Conservation (phyloP, 177 flowering plant species). For the Tripterygium wilfordii region DNA sequence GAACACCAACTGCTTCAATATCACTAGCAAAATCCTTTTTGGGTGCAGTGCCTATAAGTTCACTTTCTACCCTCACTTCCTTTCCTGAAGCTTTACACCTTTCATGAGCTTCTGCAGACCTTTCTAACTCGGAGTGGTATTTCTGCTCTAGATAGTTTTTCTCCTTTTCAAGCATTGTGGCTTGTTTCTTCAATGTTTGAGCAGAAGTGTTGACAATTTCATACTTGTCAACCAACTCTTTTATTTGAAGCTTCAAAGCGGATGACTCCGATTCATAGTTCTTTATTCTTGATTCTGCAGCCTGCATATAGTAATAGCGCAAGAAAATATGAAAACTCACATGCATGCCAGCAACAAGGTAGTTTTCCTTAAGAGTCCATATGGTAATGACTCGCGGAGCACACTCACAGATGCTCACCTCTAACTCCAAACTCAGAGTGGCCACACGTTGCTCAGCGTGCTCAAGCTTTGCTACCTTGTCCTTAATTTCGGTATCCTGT, state of each 20-base stretch:
- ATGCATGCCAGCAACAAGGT: too few species aligned
- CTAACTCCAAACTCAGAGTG: slow-evolving; percentile 59
- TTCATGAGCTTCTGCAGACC: slow-evolving; percentile 68
- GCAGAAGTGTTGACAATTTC: slow-evolving; percentile 48
- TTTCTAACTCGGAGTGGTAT: slow-evolving; percentile 49
- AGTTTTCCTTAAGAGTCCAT: too few species aligned
- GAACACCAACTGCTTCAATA: too few species aligned
- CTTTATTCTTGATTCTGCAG: slow-evolving; percentile 58
- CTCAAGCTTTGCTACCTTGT: slow-evolving; percentile 58
- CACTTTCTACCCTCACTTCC: slow-evolving; percentile 72
- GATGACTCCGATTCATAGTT: slow-evolving; percentile 52
- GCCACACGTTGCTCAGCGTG: slow-evolving; percentile 62
- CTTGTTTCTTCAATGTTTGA: slow-evolving; percentile 60
- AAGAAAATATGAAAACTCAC: background rate
- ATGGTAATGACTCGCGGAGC: too few species aligned
- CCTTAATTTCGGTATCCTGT: slow-evolving; percentile 76
- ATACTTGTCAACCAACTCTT: slow-evolving; percentile 49
- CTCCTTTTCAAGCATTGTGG: slow-evolving; percentile 54
- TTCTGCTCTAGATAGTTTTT: slow-evolving; percentile 61
- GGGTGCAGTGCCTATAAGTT: too few species aligned
- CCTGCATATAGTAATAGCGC: slow-evolving; percentile 29
- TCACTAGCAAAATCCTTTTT: too few species aligned
- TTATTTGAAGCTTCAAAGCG: slow-evolving; percentile 47
- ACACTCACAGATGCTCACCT: slow-evolving; percentile 31
- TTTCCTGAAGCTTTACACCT: slow-evolving; percentile 62